Evolutionary conservation across 768 basidiomycete species (phyloP), one percentile per base, ranked within the genome.

Genomic region (Auricularia sp.): DNA sequence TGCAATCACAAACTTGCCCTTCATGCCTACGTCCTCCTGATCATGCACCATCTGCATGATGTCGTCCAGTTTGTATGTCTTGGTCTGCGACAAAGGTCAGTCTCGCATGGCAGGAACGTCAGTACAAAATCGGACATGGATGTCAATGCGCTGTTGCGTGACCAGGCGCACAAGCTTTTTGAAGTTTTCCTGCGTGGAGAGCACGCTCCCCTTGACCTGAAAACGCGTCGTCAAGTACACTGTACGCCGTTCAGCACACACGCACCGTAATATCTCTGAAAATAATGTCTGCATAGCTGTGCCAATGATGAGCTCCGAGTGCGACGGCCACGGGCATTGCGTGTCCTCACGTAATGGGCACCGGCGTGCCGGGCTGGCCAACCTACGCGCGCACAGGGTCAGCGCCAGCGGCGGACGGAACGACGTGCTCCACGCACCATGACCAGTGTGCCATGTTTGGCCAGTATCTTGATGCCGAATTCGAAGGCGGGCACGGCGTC

Each of bases 381-480:
- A 51, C 47, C 47, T 51, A 6, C 47, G 47, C 6, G 5, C 21
- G 39, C 1, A 12, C 47, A 18, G 14, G 18, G 47, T 51, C 47
- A 51, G 47, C 47, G 47, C 14, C 10, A 16, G 6, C 47, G 47
- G 10, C 47, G 29, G 29, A 29, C 29, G 29, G 29, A 51, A 10
- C 3, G 7, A 1, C 8, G 12, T 5, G 39, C 10, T 18, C 47
- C 10, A 18, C 47, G 14, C 47, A 70, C 67, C 21, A 65, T 36
- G 21, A 68, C 67, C 43, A 68, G 54, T 4, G 61, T 36, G 1
- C 69, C 67, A 35, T 70, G 69, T 59, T 67, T 64, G 5, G 65
- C 63, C 36, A 61, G 54, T 34, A 70, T 62, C 36, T 60, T 42
- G 3, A 67, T 53, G 18, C 61, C 67, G 59, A 69, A 68, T 7